Evolutionary conservation across 1,139 yeast genomes (phyloP), one percentile per base, ranked within the genome.

Genomic region (Suhomyces guaymorum): DNA sequence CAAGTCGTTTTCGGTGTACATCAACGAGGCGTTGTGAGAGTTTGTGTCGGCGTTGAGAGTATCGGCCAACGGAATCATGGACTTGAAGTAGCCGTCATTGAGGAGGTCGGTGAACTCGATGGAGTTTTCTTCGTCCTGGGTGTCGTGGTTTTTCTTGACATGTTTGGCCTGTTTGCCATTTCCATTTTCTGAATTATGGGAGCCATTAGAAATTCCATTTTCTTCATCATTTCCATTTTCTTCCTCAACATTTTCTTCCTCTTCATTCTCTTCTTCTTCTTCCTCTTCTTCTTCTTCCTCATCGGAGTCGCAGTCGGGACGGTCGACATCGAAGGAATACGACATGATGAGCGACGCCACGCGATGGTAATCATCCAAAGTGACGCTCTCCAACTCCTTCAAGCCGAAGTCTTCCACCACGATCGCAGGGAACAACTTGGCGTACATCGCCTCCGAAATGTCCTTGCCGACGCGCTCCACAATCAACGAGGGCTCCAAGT

Each of bases 51-150:
- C 90, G 52, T 92, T 92, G 41, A 92, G 63, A 17, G 87, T 80
- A 52, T 92, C 97, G 0, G 97, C 97, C 34, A 89, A 64, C 0
- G 97, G 96, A 5, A 89, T 89, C 95, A 92, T 84, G 0, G 95
- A 84, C 54, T 92, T 90, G 44, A 75, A 65, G 37, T 71, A 73
- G 3, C 69, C 67, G 35, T 73, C 81, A 6, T 55, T 60, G 16
- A 43, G 48, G 27, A 48, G 48, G 27, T 26, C 34, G 3, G 23
- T 19, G 9, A 33, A 32, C 3, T 28, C 30, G 8, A 16, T 28
- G 15, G n/a, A 16, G 14, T 22, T 33, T 5, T 33, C 35, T 4
- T 32, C 42, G 17, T 24, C 31, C 7, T 25, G 21, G 18, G 22
- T 15, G n/a, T 37, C 39, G 15, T 38, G 35, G 20, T 25, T 34